Percentiles rank a stretch among this genome's conserved stretches.
Conservation (phyloP, 208 protist genomes). For the Tritrichomonas musculus region DNA sequence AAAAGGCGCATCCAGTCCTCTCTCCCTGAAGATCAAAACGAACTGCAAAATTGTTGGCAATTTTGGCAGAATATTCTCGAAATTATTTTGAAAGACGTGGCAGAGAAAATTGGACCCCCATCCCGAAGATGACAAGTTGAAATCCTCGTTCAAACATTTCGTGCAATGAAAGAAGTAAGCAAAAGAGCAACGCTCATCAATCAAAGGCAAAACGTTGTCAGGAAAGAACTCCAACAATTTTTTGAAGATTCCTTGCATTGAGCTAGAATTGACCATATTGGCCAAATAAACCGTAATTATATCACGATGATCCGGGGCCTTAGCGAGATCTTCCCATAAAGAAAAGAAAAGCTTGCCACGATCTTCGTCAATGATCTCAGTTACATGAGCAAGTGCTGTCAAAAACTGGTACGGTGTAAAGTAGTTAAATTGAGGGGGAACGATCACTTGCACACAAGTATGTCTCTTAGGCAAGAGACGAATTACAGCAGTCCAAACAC, state of each 20-base stretch:
- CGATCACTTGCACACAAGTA: neutral
- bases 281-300: neutral
- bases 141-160: too few relatives aligned
- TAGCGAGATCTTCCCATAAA: neutral
- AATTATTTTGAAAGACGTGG: too few relatives aligned
- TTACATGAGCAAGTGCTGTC: neutral
- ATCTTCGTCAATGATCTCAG: neutral
- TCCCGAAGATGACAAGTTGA: too few relatives aligned
- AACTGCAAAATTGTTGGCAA: neutral
- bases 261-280: neutral
- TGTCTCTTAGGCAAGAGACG: neutral
- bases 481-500: neutral
- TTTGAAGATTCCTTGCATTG: too few relatives aligned
- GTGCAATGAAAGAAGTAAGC: too few relatives aligned
- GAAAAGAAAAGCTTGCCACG: neutral
- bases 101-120: too few relatives aligned
- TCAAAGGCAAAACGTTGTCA: too few relatives aligned
- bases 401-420: neutral
- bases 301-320: neutral
- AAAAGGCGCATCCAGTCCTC: neutral
- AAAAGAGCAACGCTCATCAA: too few relatives aligned
- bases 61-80: neutral
- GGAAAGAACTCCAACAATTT: too few relatives aligned
- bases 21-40: neutral
- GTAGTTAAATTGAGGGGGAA: neutral